These are phyloP conservation scores for Taiozyma sp. DNA, from an alignment of 1,139 yeast species.

Conservation along the genomic window DNA sequence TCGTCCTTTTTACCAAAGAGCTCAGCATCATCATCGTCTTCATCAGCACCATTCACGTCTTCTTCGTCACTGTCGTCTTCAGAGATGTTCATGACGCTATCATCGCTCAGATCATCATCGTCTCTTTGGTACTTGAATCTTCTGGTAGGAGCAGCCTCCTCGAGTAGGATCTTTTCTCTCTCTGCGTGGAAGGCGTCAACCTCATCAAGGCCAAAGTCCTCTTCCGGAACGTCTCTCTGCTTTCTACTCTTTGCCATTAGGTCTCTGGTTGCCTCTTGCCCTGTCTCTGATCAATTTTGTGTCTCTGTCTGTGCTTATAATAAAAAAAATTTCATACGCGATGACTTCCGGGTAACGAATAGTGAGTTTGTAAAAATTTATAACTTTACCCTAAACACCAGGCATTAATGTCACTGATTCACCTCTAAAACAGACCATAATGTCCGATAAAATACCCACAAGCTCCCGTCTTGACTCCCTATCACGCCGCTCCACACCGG, in stretches of 20 bases:
- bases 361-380: neutral
- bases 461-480: constrained; percentile 31
- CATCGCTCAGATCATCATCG: constrained; percentile 42
- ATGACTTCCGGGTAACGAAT: constrained; percentile 11
- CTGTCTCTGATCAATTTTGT: neutral
- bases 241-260: neutral
- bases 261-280: neutral
- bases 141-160: constrained; percentile 45
- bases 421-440: neutral
- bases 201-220: constrained; percentile 47
- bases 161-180: constrained; percentile 56
- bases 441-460: constrained; percentile 22
- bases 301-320: neutral
- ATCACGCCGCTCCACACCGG: constrained; percentile 25
- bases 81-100: constrained; percentile 38
- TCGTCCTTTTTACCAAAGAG: constrained; percentile 32
- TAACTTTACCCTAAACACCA: neutral
- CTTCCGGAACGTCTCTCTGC: constrained; percentile 9
- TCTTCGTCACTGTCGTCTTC: constrained; percentile 44
- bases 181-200: constrained; percentile 71
- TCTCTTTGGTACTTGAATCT: constrained; percentile 31
- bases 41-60: constrained; percentile 45
- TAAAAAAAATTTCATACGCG: constrained; percentile 10
- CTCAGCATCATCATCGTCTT: constrained; percentile 46
- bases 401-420: neutral